phyloP scores from a whole-genome alignment of 768 basidiomycete genomes.

The Termitomyces sp. region DNA sequence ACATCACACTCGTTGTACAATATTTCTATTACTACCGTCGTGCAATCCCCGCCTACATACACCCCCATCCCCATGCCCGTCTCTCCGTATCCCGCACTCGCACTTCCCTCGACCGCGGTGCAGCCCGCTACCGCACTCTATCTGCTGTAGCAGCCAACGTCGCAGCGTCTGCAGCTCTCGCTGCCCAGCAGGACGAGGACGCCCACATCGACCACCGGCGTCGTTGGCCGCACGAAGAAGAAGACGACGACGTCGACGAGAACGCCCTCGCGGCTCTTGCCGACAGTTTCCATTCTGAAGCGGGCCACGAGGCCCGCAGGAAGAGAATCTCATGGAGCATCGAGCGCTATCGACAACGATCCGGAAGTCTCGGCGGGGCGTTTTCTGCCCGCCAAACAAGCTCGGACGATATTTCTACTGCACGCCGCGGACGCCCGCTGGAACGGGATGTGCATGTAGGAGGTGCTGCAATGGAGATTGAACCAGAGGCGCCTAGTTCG shows the following conservation, averaged over 20 bases:
- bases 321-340: constrained; percentile 70
- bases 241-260: constrained; percentile 47
- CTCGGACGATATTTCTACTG: constrained; percentile 22
- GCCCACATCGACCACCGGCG: constrained; percentile 24
- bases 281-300: constrained; percentile 79
- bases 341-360: constrained; percentile 43
- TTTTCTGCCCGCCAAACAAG: constrained; percentile 25
- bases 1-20: constrained; percentile 71
- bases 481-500: constrained; percentile 20
- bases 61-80: constrained; percentile 37
- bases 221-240: constrained; percentile 22
- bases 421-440: constrained; percentile 42
- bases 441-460: constrained; percentile 27
- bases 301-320: constrained; percentile 38
- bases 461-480: constrained; percentile 20
- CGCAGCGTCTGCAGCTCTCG: constrained; percentile 67
- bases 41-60: constrained; percentile 21
- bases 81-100: constrained; percentile 39
- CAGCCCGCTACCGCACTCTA: constrained; percentile 60
- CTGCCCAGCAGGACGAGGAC: constrained; percentile 57
- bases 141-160: constrained; percentile 71
- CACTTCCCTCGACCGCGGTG: constrained; percentile 46
- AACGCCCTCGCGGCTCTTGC: constrained; percentile 53
- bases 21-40: constrained; percentile 70
- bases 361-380: constrained; percentile 40